Conservation (phyloP, 2,329 filamentous ascomycete species). For the Sporothrix inflata region DNA sequence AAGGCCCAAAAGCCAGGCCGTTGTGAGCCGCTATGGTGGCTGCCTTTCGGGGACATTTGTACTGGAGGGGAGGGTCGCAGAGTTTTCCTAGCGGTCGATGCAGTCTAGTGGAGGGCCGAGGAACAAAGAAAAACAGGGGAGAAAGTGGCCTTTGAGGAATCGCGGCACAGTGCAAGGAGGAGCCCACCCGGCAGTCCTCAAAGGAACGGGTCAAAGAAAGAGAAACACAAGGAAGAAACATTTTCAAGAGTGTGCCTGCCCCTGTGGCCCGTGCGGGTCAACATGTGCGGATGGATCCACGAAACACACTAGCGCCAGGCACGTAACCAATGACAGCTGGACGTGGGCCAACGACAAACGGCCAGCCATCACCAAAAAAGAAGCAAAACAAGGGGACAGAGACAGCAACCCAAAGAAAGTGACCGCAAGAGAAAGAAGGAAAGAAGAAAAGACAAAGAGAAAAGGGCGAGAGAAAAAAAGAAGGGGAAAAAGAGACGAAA, state of each 20-base stretch:
- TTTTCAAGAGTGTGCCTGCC: constrained; percentile 12
- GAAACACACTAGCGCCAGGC: constrained; percentile 29
- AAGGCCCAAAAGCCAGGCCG: background rate
- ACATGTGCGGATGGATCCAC: constrained; percentile 10
- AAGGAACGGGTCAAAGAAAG: background rate
- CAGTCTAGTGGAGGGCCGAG: background rate
- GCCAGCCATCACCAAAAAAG: background rate
- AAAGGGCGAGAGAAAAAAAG: background rate
- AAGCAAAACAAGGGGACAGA: background rate
- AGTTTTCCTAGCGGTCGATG: constrained; percentile 5
- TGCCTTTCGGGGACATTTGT: background rate
- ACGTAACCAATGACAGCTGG: constrained; percentile 27
- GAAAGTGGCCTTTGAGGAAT: background rate
- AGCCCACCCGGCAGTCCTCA: background rate
- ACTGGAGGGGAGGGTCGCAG: background rate
- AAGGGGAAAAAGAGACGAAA: background rate
- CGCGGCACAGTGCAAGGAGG: background rate
- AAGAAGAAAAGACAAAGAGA: background rate
- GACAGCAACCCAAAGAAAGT: background rate
- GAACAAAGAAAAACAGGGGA: background rate
- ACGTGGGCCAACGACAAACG: constrained; percentile 5
- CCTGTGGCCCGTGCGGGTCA: constrained; percentile 28
- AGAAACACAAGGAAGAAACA: background rate
- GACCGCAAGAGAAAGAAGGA: background rate
- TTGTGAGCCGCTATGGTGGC: background rate